phyloP scores from a whole-genome alignment of 192 early-diverging fungal species.

The Linnemannia elongata region DNA sequence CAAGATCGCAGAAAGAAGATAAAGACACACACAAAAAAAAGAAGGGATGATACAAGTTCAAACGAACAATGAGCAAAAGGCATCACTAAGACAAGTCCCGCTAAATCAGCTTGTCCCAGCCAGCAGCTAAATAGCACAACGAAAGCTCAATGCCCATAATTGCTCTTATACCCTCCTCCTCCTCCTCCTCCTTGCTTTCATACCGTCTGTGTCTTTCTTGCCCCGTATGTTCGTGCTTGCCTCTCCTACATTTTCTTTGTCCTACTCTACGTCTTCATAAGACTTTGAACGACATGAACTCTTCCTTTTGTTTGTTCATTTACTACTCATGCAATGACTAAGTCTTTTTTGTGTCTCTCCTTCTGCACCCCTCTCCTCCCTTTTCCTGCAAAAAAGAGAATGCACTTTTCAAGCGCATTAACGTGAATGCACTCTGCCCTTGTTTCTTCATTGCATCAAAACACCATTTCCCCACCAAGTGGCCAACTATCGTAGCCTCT shows the following conservation, averaged over 20 bases:
- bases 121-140: background rate
- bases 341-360: background rate
- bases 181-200: background rate
- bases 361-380: background rate
- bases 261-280: background rate
- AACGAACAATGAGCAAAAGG: background rate
- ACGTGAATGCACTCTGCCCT: background rate
- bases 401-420: background rate
- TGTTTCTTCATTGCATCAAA: no score
- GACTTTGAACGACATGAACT: background rate
- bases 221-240: no score
- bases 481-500: no score
- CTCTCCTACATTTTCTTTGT: background rate
- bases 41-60: background rate
- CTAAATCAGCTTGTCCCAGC: background rate
- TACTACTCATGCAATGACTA: constrained; percentile 7
- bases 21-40: no score
- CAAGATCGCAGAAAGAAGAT: background rate
- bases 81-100: background rate
- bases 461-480: no score
- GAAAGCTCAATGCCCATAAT: background rate
- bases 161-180: background rate
- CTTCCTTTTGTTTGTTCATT: background rate
- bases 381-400: background rate
- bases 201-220: background rate